Evolutionary conservation across 148 eudicot genomes (phyloP), one percentile per base, ranked within the genome.

Genomic region (Vaccinium vitisidaea): DNA sequence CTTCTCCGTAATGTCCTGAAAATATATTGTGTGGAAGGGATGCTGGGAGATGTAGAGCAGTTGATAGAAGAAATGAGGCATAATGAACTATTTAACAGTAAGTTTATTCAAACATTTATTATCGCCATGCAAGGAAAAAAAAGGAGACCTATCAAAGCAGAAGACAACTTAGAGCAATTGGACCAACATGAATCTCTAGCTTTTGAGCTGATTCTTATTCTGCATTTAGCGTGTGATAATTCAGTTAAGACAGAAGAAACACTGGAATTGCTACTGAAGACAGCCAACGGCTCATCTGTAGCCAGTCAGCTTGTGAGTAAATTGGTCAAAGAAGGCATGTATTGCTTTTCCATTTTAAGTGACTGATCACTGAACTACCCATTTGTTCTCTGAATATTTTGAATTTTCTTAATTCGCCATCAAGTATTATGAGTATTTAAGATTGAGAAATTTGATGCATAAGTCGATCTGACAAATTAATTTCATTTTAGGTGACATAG

Each of bases 11-110:
- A 91, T 39, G 89, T 90, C 46, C 85, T 94, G 91, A 89, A 89
- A 82, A 69, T 95, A 52, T 95, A 94, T 82, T 90, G 93, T 84
- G 90, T 86, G 87, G 96, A 88, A 80, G 94, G 97, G 46, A 88
- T 94, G 96, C 76, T 87, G 67, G 78, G 75, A 84, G 94, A 94
- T 83, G 91, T 88, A 13, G 92, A 89, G 82, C 89, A 89, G 46
- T 92, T 94, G 81, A 83, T 93, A 49, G 86, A 88, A 86, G 93
- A 92, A 82, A 80, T 89, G 49, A 82, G 86, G 80, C 65, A 77
- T 39, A 84, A 75, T 48, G 83, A 82, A 75, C 76, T 75, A 39
- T 84, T 92, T 87, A 75, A 89, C 67, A 87, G 82, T 82, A 88
- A 86, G 61, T 91, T 92, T 58, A 21, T 91, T 75, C 90, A 85